Evolutionary conservation across 495 filamentous ascomycete species (phyloP).

Genomic region (Saxophila tyrrhenica): DNA sequence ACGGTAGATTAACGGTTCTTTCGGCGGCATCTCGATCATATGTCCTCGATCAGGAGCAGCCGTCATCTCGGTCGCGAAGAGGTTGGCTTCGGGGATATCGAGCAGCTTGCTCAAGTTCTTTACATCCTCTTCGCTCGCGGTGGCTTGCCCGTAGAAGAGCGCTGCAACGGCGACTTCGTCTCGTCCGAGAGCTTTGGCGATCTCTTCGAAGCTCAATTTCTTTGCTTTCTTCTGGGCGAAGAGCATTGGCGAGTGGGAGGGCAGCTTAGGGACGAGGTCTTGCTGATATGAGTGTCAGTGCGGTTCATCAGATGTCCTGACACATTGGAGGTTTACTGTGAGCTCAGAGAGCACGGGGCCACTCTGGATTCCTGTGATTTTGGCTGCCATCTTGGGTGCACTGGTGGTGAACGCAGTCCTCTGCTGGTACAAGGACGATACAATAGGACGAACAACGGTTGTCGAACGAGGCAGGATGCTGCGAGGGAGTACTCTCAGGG

Average conservation of each 20-base stretch:
- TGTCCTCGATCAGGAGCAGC: slow-evolving; percentile 75
- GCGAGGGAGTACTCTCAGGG: neutral
- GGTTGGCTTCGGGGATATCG: slow-evolving; percentile 41
- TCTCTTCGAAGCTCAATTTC: slow-evolving; percentile 68
- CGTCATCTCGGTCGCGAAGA: slow-evolving; percentile 48
- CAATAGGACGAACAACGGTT: neutral
- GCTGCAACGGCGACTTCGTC: slow-evolving; percentile 86
- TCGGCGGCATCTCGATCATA: slow-evolving; percentile 81
- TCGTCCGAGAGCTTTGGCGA: slow-evolving; percentile 65
- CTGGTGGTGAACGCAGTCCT: slow-evolving; percentile 3
- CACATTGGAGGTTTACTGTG: neutral
- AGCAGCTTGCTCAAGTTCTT: slow-evolving; percentile 58
- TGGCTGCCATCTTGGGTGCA: slow-evolving; percentile 3
- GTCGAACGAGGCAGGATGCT: neutral
- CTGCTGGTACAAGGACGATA: neutral
- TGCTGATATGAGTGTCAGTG: slow-evolving; percentile 7
- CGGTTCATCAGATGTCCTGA: neutral
- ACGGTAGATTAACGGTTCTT: slow-evolving; percentile 86
- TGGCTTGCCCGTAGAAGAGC: slow-evolving; percentile 88
- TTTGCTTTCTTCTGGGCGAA: slow-evolving; percentile 73
- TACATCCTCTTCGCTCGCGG: slow-evolving; percentile 68
- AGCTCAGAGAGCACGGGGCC: slow-evolving; percentile 10
- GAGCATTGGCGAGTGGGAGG: slow-evolving; percentile 58
- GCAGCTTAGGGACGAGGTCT: slow-evolving; percentile 40
- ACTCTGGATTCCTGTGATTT: slow-evolving; percentile 5